Base-by-base conservation (phyloP, 805 yeast species). In the Wickerhamomyces chaumierensis region DNA sequence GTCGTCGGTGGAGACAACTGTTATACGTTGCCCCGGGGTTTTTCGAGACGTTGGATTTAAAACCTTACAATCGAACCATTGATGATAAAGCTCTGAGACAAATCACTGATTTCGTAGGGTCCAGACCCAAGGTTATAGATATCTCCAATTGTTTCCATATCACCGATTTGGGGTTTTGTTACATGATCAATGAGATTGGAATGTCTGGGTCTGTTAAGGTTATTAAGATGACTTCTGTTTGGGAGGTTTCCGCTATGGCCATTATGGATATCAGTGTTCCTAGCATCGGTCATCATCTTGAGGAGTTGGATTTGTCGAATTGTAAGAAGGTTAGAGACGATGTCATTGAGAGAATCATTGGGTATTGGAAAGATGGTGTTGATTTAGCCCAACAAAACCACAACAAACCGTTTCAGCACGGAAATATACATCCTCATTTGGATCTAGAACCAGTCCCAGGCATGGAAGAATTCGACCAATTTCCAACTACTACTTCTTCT, bases 191-290 rank as follows among this genome's bases (percentile, higher is more conserved):
- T 48, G 83, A 80, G 47, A 68, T 80, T 39, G 87, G 87, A 2
- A 75, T 78, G 47, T 53, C 74, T 31, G 86, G 86, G 3, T 64
- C 66, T 25, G 68, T 82, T 34, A 62, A 64, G 38, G 57, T 59
- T 9, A 59, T 82, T 36, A 68, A 66, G 42, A 78, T 81, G 86
- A 66, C 65, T 43, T 74, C 82, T 14, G 78, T 73, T 36, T 81
- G 90, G 90, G 84, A 79, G 47, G 75, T 82, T 8, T 72, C 79
- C 42, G 84, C 86, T 2, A 78, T 80, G 84, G 82, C 88, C 3
- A 78, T 81, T 23, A 79, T 81, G 86, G 90, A 82, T 53, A 57
- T 81, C 33, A 71, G 85, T 2, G 76, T 72, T 2, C 78, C 80
- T 0, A 66, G 72, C 47, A 75, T 80, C 25, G 87, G 87, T 8